These are phyloP conservation scores for sweet orange (Citrus sinensis) DNA, from an alignment of 345 rosid species.

Conservation along the genomic window DNA sequence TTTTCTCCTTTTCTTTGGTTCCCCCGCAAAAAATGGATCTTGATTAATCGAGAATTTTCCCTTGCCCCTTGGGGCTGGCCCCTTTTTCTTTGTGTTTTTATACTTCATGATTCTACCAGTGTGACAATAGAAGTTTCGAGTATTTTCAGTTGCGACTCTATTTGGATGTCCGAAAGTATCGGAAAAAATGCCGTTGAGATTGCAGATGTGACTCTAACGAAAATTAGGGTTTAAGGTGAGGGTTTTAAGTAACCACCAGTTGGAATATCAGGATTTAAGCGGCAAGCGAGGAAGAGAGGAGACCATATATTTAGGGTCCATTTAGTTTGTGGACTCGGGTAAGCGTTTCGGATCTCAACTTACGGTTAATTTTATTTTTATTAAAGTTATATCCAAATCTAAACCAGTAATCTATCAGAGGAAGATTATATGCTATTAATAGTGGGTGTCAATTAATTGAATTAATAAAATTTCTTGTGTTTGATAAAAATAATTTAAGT, in stretches of 20 bases:
- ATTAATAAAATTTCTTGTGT: too few relatives aligned
- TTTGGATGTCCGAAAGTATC: too few relatives aligned
- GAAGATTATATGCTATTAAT: too few relatives aligned
- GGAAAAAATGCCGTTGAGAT: background rate
- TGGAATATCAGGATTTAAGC: background rate
- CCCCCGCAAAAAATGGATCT: slow-evolving; percentile 51
- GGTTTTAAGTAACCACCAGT: background rate
- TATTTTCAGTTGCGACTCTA: background rate
- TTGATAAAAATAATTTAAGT: too few relatives aligned
- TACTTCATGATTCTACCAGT: slow-evolving; percentile 23
- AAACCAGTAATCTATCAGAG: too few relatives aligned
- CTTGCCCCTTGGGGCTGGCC: slow-evolving; percentile 28
- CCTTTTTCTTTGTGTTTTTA: slow-evolving; percentile 28
- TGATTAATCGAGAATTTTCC: slow-evolving; percentile 20
- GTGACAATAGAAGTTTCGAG: background rate
- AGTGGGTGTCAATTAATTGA: too few relatives aligned
- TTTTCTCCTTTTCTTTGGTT: slow-evolving; percentile 49
- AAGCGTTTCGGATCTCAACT: background rate
- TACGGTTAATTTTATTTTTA: background rate
- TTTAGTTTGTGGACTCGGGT: background rate
- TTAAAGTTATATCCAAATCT: background rate
- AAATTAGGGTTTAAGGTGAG: background rate
- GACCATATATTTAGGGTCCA: background rate
- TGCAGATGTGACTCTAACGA: background rate
- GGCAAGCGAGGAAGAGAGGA: background rate